Conservation (phyloP, 257 asterid genomes). For the Ilex aquifolium region DNA sequence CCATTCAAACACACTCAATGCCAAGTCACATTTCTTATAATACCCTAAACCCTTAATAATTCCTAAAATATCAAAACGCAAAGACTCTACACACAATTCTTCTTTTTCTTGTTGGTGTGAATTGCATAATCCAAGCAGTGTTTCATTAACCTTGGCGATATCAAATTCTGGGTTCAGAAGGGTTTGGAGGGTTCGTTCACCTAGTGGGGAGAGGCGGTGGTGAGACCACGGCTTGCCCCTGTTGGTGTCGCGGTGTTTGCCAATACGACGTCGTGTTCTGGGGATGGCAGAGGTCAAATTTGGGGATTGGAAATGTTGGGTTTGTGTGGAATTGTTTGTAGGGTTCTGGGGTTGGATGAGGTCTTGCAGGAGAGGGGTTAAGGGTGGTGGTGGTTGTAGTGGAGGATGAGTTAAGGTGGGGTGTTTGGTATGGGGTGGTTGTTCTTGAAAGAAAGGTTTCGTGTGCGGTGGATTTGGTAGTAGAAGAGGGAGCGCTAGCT, state of each 20-base stretch:
- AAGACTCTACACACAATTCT: constrained; percentile 25
- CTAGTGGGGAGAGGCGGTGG: constrained; percentile 65
- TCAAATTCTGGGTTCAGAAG: constrained; percentile 50
- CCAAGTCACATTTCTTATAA: constrained; percentile 61
- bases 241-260: constrained; percentile 59
- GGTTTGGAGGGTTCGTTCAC: constrained; percentile 52
- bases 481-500: constrained; percentile 71
- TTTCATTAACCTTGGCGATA: constrained; percentile 23
- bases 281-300: constrained; percentile 22
- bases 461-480: constrained; percentile 82
- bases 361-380: constrained; percentile 46
- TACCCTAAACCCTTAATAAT: constrained; percentile 65
- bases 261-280: constrained; percentile 61
- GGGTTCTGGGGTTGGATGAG: constrained; percentile 32
- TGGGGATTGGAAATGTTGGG: constrained; percentile 6
- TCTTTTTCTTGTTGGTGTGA: constrained; percentile 17
- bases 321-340: constrained; percentile 6
- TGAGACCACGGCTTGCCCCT: constrained; percentile 76
- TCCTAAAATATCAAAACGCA: constrained; percentile 43
- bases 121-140: constrained; percentile 33
- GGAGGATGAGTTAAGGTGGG: constrained; percentile 21
- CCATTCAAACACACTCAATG: constrained; percentile 65
- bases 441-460: constrained; percentile 65
- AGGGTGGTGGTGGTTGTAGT: constrained; percentile 16
- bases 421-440: constrained; percentile 22